These are phyloP conservation scores for Fagopyrum tataricum DNA, from an alignment of 148 eudicot species.

Conservation along the genomic window DNA sequence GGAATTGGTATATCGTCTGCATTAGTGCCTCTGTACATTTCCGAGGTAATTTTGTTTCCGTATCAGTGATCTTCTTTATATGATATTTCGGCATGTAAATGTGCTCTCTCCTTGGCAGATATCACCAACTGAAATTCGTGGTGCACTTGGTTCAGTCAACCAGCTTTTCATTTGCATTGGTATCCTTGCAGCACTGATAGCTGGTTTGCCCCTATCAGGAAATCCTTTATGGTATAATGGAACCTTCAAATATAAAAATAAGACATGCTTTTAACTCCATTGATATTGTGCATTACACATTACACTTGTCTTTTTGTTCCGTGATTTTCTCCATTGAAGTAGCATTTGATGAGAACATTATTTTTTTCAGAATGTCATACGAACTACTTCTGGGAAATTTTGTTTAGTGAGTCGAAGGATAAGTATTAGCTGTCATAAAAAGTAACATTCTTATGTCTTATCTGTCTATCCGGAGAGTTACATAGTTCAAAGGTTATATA, in stretches of 20 bases:
- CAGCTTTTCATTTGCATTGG: conserved; percentile 94
- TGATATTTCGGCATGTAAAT: conserved; percentile 13
- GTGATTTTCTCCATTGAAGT: no score
- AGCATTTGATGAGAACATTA: not conserved
- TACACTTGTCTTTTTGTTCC: not conserved
- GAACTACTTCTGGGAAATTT: not conserved
- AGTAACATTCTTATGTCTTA: not conserved
- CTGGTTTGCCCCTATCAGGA: conserved; percentile 89
- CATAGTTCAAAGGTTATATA: not conserved
- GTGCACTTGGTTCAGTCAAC: conserved; percentile 95
- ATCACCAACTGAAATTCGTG: conserved; percentile 97
- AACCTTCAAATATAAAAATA: not conserved
- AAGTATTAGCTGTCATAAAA: not conserved
- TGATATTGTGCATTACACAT: not conserved
- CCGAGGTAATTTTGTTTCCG: conserved; percentile 47
- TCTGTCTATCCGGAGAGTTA: not conserved
- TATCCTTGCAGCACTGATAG: conserved; percentile 88
- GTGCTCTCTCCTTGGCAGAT: conserved; percentile 43
- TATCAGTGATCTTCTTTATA: not conserved
- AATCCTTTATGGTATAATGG: conserved; percentile 68
- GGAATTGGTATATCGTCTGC: conserved; percentile 99
- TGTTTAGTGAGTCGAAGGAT: not conserved
- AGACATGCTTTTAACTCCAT: not conserved
- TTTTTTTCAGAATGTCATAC: not conserved
- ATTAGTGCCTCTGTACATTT: conserved; percentile 89